These are phyloP conservation scores for Elaeis guineensis DNA, from an alignment of 176 grass and related monocot species.

Conservation along the genomic window DNA sequence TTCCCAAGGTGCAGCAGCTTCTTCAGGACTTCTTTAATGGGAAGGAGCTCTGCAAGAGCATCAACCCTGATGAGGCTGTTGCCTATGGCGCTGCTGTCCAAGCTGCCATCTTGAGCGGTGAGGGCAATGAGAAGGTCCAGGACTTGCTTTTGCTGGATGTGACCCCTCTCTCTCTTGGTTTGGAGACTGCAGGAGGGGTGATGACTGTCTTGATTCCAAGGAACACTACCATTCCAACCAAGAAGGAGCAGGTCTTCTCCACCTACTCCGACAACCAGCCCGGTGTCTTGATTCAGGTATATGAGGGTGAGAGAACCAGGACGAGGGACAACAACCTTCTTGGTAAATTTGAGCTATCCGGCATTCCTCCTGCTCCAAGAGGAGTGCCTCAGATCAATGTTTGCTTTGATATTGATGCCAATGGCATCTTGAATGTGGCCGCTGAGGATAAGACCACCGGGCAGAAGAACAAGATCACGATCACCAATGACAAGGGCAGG, in stretches of 20 bases:
- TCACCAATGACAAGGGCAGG: conserved; percentile 12
- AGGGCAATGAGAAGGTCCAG: conserved; percentile 84
- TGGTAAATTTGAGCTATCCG: conserved; percentile 12
- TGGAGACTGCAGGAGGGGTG: conserved; percentile 76
- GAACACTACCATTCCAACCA: conserved; percentile 13
- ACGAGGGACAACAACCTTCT: conserved; percentile 17
- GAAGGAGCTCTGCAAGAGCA: conserved; percentile 95
- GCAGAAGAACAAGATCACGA: conserved; percentile 19
- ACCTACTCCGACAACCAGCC: conserved; percentile 11
- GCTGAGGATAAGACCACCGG: conserved; percentile 14
- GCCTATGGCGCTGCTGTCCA: conserved; percentile 82
- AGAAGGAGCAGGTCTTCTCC: conserved; percentile 18
- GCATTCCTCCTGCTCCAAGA: conserved; percentile 13
- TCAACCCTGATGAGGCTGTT: conserved; percentile 90
- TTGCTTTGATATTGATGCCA: conserved; percentile 8
- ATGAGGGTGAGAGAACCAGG: conserved; percentile 9
- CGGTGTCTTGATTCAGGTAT: conserved; percentile 3
- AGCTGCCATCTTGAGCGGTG: conserved; percentile 77
- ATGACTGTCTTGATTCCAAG: conserved; percentile 37
- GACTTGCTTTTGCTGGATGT: conserved; percentile 75
- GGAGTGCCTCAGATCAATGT: conserved; percentile 8
- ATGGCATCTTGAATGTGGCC: conserved; percentile 7
- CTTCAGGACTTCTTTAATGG: conserved; percentile 47
- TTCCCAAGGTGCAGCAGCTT: conserved; percentile 8
- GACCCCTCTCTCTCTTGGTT: conserved; percentile 60